These are phyloP conservation scores for Aspergillus aculeatus DNA, from an alignment of 2,329 filamentous ascomycete genomes.

Conservation along the genomic window DNA sequence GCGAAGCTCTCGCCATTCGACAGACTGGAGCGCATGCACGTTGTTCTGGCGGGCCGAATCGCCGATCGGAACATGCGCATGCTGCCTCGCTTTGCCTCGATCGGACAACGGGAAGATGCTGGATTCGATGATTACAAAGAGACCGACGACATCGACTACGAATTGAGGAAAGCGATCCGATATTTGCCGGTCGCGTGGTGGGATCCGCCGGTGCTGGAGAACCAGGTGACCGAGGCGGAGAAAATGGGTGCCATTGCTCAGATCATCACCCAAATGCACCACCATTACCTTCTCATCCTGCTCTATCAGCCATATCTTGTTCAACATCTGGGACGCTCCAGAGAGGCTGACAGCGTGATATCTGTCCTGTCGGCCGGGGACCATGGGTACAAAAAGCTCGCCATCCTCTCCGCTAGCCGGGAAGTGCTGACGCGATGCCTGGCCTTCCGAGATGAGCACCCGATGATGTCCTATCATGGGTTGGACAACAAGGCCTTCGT, in stretches of 20 bases:
- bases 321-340: neutral
- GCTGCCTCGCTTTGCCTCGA: neutral
- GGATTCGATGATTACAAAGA: neutral
- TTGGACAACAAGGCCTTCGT: slow-evolving; percentile 1
- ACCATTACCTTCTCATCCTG: slow-evolving; percentile 1
- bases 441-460: neutral
- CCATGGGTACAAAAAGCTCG: neutral
- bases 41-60: neutral
- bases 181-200: neutral
- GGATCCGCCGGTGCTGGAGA: neutral
- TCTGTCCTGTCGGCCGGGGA: neutral
- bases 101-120: neutral
- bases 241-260: neutral
- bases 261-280: slow-evolving; percentile 5
- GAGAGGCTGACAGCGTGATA: too few species aligned
- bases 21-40: neutral
- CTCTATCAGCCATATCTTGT: neutral
- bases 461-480: neutral
- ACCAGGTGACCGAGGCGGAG: neutral
- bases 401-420: neutral
- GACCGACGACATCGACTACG: neutral
- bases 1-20: neutral
- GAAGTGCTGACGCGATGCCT: slow-evolving; percentile 1
- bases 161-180: neutral
- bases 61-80: neutral